Conservation (phyloP, 2,329 filamentous ascomycete genomes). For the Ceratocystis harringtonii region DNA sequence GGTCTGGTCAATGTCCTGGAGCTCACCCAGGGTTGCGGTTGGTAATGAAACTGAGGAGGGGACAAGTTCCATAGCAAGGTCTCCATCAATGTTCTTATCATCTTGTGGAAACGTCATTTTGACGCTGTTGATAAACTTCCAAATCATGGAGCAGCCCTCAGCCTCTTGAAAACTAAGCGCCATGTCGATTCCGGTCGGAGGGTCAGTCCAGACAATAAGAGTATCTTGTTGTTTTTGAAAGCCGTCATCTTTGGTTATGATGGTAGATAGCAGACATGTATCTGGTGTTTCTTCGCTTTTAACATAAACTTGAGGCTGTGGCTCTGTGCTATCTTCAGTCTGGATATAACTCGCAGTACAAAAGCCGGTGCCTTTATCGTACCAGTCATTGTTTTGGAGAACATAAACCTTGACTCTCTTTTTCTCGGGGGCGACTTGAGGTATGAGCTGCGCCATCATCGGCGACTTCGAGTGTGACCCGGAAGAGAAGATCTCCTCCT, state of each 20-base stretch:
- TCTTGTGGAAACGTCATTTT: conserved; percentile 51
- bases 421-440: conserved; percentile 49
- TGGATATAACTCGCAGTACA: conserved; percentile 64
- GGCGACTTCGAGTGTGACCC: conserved; percentile 37
- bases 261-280: conserved; percentile 71
- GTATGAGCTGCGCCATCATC: conserved; percentile 59
- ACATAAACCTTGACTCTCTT: conserved; percentile 97
- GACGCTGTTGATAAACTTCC: conserved; percentile 82
- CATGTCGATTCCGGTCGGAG: conserved; percentile 76
- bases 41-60: conserved; percentile 58
- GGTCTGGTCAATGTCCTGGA: conserved; percentile 68
- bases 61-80: conserved; percentile 56
- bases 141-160: conserved; percentile 83
- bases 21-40: conserved; percentile 62
- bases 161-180: conserved; percentile 95
- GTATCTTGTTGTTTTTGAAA: conserved; percentile 99
- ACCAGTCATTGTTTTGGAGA: conserved; percentile 97
- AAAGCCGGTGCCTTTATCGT: conserved; percentile 90
- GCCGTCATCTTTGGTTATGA: conserved; percentile 81
- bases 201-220: conserved; percentile 94
- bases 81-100: conserved; percentile 80
- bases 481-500: conserved; percentile 9
- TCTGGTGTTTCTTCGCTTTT: conserved; percentile 85
- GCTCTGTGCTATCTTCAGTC: conserved; percentile 45
- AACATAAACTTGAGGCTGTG: conserved; percentile 78